Evolutionary conservation across 176 grass and related monocot genomes (phyloP).

Genomic region (Avena atlantica): DNA sequence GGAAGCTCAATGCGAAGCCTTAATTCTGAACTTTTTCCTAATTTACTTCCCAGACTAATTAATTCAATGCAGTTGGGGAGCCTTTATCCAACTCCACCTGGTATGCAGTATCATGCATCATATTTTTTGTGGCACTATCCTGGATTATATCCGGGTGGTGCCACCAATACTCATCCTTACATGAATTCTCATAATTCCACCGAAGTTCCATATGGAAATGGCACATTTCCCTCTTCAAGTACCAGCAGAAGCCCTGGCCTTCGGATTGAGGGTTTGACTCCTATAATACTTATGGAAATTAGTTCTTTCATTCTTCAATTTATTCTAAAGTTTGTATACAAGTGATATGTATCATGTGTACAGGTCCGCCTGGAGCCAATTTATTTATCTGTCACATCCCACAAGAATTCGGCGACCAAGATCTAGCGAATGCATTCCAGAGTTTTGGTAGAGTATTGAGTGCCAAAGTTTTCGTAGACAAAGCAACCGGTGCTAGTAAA

Average conservation of each 20-base stretch:
- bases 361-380: slow-evolving; percentile 81
- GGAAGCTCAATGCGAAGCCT: slow-evolving; percentile 52
- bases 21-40: slow-evolving; percentile 68
- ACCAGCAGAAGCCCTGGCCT: slow-evolving; percentile 51
- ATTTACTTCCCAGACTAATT: slow-evolving; percentile 54
- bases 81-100: slow-evolving; percentile 57
- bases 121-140: slow-evolving; percentile 47
- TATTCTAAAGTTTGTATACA: neutral
- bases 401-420: slow-evolving; percentile 58
- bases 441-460: slow-evolving; percentile 84
- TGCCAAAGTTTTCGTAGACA: slow-evolving; percentile 96
- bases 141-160: slow-evolving; percentile 52
- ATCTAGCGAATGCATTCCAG: slow-evolving; percentile 77
- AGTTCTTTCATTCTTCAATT: neutral
- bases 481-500: slow-evolving; percentile 96
- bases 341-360: neutral
- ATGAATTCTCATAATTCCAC: slow-evolving; percentile 54
- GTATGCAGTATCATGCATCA: slow-evolving; percentile 49
- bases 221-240: slow-evolving; percentile 49
- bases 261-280: slow-evolving; percentile 61
- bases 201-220: slow-evolving; percentile 52
- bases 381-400: slow-evolving; percentile 65
- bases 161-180: slow-evolving; percentile 46
- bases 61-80: slow-evolving; percentile 62
- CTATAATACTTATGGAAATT: neutral